Evolutionary conservation across 2,329 filamentous ascomycete species (phyloP).

Genomic region (Ophiostoma montium): DNA sequence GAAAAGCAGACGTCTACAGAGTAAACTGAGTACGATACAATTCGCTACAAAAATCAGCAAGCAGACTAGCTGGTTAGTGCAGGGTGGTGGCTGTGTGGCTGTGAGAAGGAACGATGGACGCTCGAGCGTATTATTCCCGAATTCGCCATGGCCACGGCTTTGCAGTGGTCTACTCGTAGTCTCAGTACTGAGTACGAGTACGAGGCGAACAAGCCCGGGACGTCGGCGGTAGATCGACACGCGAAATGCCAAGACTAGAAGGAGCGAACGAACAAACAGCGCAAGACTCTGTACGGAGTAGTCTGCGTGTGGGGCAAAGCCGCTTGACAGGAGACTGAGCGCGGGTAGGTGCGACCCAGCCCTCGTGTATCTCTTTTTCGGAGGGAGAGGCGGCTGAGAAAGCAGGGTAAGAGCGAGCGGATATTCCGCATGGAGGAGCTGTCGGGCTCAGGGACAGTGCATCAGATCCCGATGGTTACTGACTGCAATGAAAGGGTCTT

Average conservation of each 20-base stretch:
- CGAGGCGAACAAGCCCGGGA: no score
- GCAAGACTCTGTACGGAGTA: no score
- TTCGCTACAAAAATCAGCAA: neutral
- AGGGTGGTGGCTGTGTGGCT: neutral
- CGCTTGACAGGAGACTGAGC: no score
- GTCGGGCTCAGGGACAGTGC: no score
- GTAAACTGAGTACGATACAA: no score
- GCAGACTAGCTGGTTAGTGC: neutral
- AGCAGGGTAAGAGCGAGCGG: neutral
- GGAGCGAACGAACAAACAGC: neutral
- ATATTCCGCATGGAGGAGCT: no score
- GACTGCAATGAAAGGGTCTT: no score
- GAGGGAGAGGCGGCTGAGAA: neutral
- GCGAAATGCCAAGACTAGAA: neutral
- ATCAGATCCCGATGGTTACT: no score
- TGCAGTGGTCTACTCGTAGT: neutral
- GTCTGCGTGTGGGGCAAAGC: no score
- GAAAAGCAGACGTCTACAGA: no score
- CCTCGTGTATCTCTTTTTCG: no score
- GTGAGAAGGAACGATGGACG: neutral
- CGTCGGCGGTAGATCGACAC: constrained; percentile 2
- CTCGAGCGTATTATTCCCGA: neutral
- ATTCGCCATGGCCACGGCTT: neutral
- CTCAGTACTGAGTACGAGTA: neutral
- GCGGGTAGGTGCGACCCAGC: no score